Evolutionary conservation across 371 early-diverging fungal species (phyloP).

Genomic region (Lichtheimia ornata): DNA sequence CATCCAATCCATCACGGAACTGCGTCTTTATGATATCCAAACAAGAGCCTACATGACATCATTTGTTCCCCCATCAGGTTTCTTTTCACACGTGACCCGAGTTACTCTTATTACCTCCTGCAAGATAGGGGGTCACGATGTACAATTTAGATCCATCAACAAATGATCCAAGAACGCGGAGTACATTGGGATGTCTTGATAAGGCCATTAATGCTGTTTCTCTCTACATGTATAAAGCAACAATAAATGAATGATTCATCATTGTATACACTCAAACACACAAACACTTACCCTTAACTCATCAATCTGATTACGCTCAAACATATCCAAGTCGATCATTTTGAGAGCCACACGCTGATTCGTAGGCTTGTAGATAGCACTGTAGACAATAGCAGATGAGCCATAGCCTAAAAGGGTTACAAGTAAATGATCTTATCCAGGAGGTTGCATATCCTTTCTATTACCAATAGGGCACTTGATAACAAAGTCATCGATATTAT

Average conservation of each 20-base stretch:
- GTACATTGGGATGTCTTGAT: constrained; percentile 82
- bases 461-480: constrained; percentile 43
- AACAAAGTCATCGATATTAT: constrained; percentile 46
- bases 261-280: constrained; percentile 31
- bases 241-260: constrained; percentile 44
- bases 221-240: constrained; percentile 33
- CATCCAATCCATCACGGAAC: constrained; percentile 85
- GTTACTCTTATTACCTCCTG: constrained; percentile 55
- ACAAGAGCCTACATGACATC: constrained; percentile 57
- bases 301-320: constrained; percentile 81
- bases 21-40: constrained; percentile 88
- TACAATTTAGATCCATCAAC: constrained; percentile 80
- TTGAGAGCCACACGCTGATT: constrained; percentile 80
- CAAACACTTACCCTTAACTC: constrained; percentile 18
- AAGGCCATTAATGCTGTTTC: constrained; percentile 91
- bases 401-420: constrained; percentile 70
- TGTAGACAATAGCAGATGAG: constrained; percentile 86
- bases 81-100: neutral
- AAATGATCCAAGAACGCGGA: constrained; percentile 84
- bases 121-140: constrained; percentile 83
- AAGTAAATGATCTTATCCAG: constrained; percentile 46
- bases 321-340: constrained; percentile 90
- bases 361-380: constrained; percentile 75
- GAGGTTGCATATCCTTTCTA: neutral
- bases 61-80: neutral